Evolutionary conservation across 164 flowering plant species (phyloP).

Genomic region (Piper longum): DNA sequence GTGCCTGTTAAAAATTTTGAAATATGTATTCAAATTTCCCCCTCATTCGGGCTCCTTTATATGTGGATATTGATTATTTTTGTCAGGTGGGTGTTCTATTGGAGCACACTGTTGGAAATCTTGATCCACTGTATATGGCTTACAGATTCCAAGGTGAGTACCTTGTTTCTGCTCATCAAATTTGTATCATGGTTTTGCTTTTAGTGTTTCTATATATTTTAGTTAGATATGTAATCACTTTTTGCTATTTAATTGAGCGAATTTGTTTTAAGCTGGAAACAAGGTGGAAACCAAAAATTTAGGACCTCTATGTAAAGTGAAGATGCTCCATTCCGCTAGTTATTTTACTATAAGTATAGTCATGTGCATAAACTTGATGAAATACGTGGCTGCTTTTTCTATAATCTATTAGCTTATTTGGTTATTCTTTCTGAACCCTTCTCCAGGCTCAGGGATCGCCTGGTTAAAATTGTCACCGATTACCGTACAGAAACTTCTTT

Average conservation of each 20-base stretch:
- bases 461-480: constrained; percentile 87
- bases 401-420: too few species aligned
- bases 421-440: constrained; percentile 1
- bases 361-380: too few species aligned
- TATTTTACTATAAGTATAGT: too few species aligned
- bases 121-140: constrained; percentile 88
- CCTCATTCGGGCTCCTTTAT: background rate
- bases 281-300: too few species aligned
- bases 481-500: constrained; percentile 97
- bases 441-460: constrained; percentile 79
- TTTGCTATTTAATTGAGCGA: too few species aligned
- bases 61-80: background rate
- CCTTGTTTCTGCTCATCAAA: background rate
- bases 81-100: constrained; percentile 79
- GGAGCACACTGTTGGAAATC: constrained; percentile 99
- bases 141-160: constrained; percentile 88
- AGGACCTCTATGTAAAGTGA: too few species aligned
- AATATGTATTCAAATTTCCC: too few species aligned
- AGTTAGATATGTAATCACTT: too few species aligned
- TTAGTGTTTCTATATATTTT: too few species aligned
- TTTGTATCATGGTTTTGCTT: background rate
- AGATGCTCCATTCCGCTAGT: too few species aligned
- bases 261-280: too few species aligned
- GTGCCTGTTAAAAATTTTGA: constrained; percentile 18
- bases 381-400: too few species aligned